A percentile compares a stretch with the other conserved stretches of the same genome.
Evolutionary conservation across 768 basidiomycete species (phyloP).

Genomic region (Tulasnella calospora): DNA sequence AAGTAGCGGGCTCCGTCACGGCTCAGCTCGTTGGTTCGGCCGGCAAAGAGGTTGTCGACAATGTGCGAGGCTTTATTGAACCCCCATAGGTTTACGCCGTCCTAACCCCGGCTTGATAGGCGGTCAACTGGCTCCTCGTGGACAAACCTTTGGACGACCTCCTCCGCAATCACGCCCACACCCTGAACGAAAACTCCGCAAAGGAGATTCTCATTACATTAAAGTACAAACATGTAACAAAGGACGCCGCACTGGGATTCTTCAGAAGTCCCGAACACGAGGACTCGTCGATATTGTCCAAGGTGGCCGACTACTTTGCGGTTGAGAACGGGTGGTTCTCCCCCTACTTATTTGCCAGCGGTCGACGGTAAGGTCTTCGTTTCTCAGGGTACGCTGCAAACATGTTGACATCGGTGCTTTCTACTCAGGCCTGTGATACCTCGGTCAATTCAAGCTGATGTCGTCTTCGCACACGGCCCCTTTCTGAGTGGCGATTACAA

Average conservation of each 20-base stretch:
- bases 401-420: not conserved
- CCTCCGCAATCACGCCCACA: slow-evolving; percentile 50
- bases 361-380: slow-evolving; percentile 33
- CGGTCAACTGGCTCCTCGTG: slow-evolving; percentile 45
- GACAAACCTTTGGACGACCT: slow-evolving; percentile 46
- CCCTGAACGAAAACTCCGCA: slow-evolving; percentile 53
- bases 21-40: slow-evolving; percentile 53
- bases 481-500: slow-evolving; percentile 48
- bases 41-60: slow-evolving; percentile 50
- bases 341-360: slow-evolving; percentile 59
- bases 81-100: not conserved
- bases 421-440: slow-evolving; percentile 51
- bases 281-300: slow-evolving; percentile 53
- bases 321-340: slow-evolving; percentile 66
- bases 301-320: slow-evolving; percentile 58
- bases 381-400: not conserved
- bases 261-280: slow-evolving; percentile 59
- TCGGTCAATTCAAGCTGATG: slow-evolving; percentile 58
- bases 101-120: not conserved
- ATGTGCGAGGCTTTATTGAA: slow-evolving; percentile 33
- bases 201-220: slow-evolving; percentile 59
- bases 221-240: slow-evolving; percentile 32
- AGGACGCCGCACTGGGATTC: slow-evolving; percentile 35
- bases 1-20: slow-evolving; percentile 53
- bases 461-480: slow-evolving; percentile 61